Percentiles rank a stretch among this genome's conserved stretches.
Conservation (phyloP, 345 rosid genomes). For the Salix caprea region DNA sequence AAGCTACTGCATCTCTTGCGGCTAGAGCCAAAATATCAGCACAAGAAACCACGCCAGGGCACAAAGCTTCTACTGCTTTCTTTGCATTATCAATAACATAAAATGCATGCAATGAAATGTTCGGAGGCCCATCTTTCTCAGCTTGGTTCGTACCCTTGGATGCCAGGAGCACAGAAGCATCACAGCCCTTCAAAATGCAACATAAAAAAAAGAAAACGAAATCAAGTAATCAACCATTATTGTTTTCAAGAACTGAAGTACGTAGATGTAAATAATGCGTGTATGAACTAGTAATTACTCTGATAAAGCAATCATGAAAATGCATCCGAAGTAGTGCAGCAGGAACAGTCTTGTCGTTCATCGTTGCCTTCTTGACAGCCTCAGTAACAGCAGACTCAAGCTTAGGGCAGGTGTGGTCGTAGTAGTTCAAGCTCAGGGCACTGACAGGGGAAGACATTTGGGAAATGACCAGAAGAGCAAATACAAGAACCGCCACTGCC, state of each 20-base stretch:
- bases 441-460: constrained; percentile 24
- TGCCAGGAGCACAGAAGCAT: constrained; percentile 72
- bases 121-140: constrained; percentile 92
- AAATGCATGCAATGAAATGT: constrained; percentile 81
- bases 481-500: neutral
- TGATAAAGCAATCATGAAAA: constrained; percentile 78
- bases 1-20: constrained; percentile 73
- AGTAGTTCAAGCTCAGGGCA: constrained; percentile 58
- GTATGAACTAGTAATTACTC: constrained; percentile 27
- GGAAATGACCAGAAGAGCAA: constrained; percentile 19
- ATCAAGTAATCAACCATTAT: neutral
- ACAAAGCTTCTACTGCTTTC: constrained; percentile 62
- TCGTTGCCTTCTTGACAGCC: constrained; percentile 59
- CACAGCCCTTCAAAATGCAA: constrained; percentile 59
- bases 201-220: neutral
- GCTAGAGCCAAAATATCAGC: constrained; percentile 83
- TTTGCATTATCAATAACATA: constrained; percentile 78
- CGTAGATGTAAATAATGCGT: no score
- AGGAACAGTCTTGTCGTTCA: constrained; percentile 66
- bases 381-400: constrained; percentile 47
- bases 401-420: constrained; percentile 54
- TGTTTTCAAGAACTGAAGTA: neutral
- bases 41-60: constrained; percentile 84
- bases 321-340: constrained; percentile 88
- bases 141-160: constrained; percentile 61